Conservation (phyloP, 179 eudicot species). For the Beta lomatogona region DNA sequence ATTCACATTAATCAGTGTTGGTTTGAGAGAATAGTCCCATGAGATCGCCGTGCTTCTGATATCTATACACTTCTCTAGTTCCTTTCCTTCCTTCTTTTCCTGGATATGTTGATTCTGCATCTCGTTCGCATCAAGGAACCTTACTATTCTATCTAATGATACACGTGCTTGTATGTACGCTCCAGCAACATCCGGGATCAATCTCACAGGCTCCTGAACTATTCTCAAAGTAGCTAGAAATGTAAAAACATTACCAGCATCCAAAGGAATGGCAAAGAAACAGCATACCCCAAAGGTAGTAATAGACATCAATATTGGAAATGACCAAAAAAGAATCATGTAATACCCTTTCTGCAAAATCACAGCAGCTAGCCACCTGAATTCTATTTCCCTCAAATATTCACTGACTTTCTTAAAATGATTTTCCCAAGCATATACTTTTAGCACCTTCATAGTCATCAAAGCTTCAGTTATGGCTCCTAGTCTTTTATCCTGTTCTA, state of each 20-base stretch:
- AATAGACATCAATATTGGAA: slow-evolving; percentile 65
- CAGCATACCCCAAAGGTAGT: slow-evolving; percentile 56
- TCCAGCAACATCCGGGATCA: slow-evolving; percentile 64
- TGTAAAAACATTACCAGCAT: slow-evolving; percentile 70
- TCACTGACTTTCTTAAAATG: slow-evolving; percentile 51
- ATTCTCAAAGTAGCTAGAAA: slow-evolving; percentile 58
- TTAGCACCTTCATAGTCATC: slow-evolving; percentile 70
- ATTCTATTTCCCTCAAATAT: slow-evolving; percentile 49
- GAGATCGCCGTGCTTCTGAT: slow-evolving; percentile 20
- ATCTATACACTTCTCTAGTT: slow-evolving; percentile 15
- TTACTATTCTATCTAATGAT: slow-evolving; percentile 57
- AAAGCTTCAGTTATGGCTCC: slow-evolving; percentile 62
- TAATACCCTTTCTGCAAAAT: slow-evolving; percentile 9
- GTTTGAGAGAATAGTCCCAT: slow-evolving; percentile 26
- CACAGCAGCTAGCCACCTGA: slow-evolving; percentile 41
- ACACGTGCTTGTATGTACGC: slow-evolving; percentile 59
- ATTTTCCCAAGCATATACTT: slow-evolving; percentile 76
- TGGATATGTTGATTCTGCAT: slow-evolving; percentile 3
- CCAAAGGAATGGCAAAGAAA: slow-evolving; percentile 52
- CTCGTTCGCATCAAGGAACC: slow-evolving; percentile 28
- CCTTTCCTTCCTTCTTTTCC: not conserved
- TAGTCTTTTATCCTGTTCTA: slow-evolving; percentile 61
- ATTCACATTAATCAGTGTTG: slow-evolving; percentile 24
- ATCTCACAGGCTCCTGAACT: slow-evolving; percentile 71
- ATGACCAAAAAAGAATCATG: slow-evolving; percentile 59